Conservation (phyloP, 169 alveolate genomes). For the Plasmodium knowlesi region DNA sequence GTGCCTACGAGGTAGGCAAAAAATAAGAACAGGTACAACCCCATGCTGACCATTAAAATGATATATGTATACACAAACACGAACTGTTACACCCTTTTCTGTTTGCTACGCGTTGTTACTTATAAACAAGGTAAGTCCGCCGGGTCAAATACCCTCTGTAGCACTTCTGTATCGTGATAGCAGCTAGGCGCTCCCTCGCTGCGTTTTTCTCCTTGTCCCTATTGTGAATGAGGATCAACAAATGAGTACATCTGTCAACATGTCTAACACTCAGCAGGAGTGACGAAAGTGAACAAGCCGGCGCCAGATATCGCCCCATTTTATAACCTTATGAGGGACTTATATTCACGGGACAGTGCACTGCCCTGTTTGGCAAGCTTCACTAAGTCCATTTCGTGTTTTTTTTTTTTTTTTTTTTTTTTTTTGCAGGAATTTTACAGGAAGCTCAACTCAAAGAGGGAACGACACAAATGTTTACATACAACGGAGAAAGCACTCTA, state of each 20-base stretch:
- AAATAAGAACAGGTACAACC: neutral
- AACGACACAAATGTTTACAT: neutral
- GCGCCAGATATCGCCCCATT: neutral
- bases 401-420: neutral
- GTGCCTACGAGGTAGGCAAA: neutral
- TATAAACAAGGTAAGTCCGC: constrained; percentile 33
- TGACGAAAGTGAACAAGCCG: neutral
- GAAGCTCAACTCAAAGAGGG: neutral
- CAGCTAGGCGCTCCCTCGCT: constrained; percentile 32
- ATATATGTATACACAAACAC: neutral
- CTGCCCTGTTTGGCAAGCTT: constrained; percentile 17
- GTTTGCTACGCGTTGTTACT: neutral
- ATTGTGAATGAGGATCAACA: neutral
- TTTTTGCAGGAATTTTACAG: neutral
- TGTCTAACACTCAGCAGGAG: neutral
- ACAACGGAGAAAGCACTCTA: neutral
- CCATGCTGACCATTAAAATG: neutral
- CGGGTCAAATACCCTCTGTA: constrained; percentile 36
- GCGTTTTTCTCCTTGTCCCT: constrained; percentile 48
- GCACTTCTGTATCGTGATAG: constrained; percentile 42
- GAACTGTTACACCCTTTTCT: neutral
- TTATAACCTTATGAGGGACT: constrained; percentile 36
- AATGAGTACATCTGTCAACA: neutral
- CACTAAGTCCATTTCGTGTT: constrained; percentile 17
- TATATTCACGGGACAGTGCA: constrained; percentile 17